A percentile compares a stretch with the other conserved stretches of the same genome.
phyloP scores from a whole-genome alignment of 345 rosid genomes.

The Lepidium didymum region DNA sequence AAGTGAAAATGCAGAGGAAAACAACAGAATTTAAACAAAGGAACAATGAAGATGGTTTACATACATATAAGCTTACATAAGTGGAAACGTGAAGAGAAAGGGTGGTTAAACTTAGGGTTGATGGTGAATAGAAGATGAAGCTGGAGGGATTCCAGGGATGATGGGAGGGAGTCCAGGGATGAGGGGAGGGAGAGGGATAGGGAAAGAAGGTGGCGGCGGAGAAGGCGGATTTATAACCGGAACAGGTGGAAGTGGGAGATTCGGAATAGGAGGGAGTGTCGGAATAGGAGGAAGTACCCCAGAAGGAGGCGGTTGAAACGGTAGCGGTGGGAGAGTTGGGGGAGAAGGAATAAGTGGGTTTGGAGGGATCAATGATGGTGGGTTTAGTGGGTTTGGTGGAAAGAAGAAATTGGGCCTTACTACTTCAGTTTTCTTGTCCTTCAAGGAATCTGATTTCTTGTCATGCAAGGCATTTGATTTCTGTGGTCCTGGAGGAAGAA shows the following conservation, averaged over 20 bases:
- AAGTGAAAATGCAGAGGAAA: not conserved
- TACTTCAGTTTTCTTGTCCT: not conserved
- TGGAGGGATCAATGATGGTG: conserved; percentile 23
- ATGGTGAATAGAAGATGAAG: conserved; percentile 26
- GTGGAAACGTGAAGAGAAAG: not conserved
- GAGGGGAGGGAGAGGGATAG: conserved; percentile 22
- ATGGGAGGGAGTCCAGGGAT: conserved; percentile 27
- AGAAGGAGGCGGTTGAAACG: conserved; percentile 28
- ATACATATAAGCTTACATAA: conserved; percentile 6
- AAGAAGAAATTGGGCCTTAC: conserved; percentile 18
- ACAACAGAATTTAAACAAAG: not conserved
- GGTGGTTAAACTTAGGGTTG: conserved; percentile 2
- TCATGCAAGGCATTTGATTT: not conserved
- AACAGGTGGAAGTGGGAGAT: conserved; percentile 8
- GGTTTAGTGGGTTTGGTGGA: conserved; percentile 29
- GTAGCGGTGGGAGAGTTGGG: conserved; percentile 29
- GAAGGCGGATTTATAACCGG: conserved; percentile 32
- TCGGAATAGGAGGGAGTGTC: not conserved
- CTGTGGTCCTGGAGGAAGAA: conserved; percentile 11
- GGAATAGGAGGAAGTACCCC: conserved; percentile 31
- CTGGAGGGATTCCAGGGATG: conserved; percentile 39
- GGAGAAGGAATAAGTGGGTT: conserved; percentile 20
- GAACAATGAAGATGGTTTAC: not conserved
- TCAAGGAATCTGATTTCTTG: conserved; percentile 16
- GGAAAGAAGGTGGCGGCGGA: conserved; percentile 19